Conservation (phyloP, 495 filamentous ascomycete genomes). For the Annulohypoxylon maeteangense region DNA sequence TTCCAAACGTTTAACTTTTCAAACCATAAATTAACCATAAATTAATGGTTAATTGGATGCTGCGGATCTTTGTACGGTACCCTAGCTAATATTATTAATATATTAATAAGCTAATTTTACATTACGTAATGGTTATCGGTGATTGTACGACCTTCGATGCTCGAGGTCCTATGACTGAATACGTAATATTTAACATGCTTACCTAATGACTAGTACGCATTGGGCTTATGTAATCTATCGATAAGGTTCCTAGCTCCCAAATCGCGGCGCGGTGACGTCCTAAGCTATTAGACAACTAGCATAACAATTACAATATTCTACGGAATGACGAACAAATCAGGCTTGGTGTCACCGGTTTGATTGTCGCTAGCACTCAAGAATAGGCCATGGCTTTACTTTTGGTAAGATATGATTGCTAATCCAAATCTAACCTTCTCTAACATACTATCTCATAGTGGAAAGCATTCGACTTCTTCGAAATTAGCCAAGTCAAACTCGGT, state of each 20-base stretch:
- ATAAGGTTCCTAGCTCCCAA: conserved; percentile 17
- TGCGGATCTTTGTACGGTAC: too few relatives aligned
- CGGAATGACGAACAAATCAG: conserved; percentile 22
- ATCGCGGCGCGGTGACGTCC: conserved; percentile 25
- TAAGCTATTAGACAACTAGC: neutral
- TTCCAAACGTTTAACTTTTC: too few relatives aligned
- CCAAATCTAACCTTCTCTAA: conserved; percentile 12
- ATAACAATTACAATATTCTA: conserved; percentile 14
- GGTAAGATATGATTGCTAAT: conserved; percentile 19
- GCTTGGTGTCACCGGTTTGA: conserved; percentile 27
- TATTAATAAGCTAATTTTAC: too few relatives aligned
- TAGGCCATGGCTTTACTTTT: conserved; percentile 48
- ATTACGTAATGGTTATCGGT: too few relatives aligned
- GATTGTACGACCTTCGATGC: too few relatives aligned
- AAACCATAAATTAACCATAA: too few relatives aligned
- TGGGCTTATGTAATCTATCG: conserved; percentile 21
- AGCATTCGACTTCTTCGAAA: conserved; percentile 99
- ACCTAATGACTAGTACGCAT: neutral
- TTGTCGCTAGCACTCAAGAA: conserved; percentile 32
- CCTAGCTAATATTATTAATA: too few relatives aligned
- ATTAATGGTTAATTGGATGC: too few relatives aligned
- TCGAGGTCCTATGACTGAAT: too few relatives aligned
- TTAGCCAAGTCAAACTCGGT: conserved; percentile 80
- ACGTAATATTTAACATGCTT: too few relatives aligned
- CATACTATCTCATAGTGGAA: conserved; percentile 78